phyloP scores from a whole-genome alignment of 2,329 filamentous ascomycete genomes.

The Mariannaea elegans region DNA sequence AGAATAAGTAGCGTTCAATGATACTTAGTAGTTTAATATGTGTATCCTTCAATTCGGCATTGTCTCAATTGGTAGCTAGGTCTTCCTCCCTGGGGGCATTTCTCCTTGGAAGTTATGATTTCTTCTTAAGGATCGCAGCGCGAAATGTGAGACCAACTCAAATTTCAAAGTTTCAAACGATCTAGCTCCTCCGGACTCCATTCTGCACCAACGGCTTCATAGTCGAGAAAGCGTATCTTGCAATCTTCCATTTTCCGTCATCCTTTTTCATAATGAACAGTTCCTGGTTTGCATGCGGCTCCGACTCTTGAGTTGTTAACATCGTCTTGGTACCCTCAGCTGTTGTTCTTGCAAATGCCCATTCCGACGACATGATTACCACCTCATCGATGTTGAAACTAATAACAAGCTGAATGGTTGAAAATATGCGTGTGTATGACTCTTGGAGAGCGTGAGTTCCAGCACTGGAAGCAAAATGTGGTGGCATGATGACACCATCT shows the following conservation, averaged over 20 bases:
- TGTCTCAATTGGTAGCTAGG: too few species aligned
- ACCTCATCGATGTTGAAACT: constrained; percentile 26
- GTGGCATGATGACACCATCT: constrained; percentile 37
- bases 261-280: constrained; percentile 33
- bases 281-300: constrained; percentile 32
- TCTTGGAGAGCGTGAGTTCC: constrained; percentile 25
- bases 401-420: constrained; percentile 26
- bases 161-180: too few species aligned
- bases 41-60: too few species aligned
- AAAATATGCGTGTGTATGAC: constrained; percentile 32
- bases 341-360: constrained; percentile 34
- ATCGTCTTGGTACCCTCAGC: constrained; percentile 33
- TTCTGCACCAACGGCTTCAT: constrained; percentile 35
- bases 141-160: too few species aligned
- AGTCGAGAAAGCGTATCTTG: constrained; percentile 33
- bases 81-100: too few species aligned
- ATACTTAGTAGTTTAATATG: too few species aligned
- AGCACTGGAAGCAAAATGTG: constrained; percentile 29
- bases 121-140: too few species aligned
- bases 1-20: too few species aligned
- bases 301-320: constrained; percentile 25
- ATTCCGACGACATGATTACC: constrained; percentile 29
- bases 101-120: too few species aligned
- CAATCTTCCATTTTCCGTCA: constrained; percentile 30
- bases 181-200: constrained; percentile 15